Percentiles rank a stretch among this genome's conserved stretches.
Evolutionary conservation across 2,329 filamentous ascomycete species (phyloP).

Genomic region (Myotisia sp.): DNA sequence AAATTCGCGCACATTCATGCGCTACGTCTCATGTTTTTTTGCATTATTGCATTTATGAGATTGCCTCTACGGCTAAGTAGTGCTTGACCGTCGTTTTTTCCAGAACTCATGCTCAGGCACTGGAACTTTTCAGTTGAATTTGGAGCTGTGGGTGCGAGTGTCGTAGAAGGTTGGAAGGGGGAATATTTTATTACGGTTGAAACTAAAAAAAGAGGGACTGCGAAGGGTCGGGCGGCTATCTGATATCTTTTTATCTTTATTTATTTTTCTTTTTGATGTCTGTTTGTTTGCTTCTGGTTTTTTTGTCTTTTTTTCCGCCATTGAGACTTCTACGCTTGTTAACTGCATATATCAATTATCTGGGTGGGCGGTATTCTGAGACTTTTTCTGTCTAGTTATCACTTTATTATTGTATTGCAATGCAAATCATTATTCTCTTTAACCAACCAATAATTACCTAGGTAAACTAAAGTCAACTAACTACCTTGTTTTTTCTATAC

Average conservation of each 20-base stretch:
- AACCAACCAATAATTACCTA: no score
- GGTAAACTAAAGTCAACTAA: no score
- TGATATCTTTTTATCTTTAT: slow-evolving; percentile 8
- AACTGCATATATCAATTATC: slow-evolving; percentile 4
- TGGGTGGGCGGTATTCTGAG: slow-evolving; percentile 5
- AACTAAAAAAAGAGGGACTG: slow-evolving; percentile 5
- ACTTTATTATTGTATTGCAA: no score
- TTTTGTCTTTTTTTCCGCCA: slow-evolving; percentile 10
- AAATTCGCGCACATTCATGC: neutral
- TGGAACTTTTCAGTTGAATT: no score
- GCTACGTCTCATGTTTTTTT: slow-evolving; percentile 1
- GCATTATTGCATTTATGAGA: neutral
- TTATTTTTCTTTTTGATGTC: slow-evolving; percentile 9
- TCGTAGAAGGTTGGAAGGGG: slow-evolving; percentile 3
- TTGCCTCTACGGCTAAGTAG: slow-evolving; percentile 5
- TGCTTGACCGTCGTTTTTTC: no score
- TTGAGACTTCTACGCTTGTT: no score
- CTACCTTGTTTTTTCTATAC: no score
- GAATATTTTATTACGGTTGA: slow-evolving; percentile 7
- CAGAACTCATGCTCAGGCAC: no score
- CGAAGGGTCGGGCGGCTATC: slow-evolving; percentile 13
- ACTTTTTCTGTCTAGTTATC: slow-evolving; percentile 1
- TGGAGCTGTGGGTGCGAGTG: slow-evolving; percentile 6
- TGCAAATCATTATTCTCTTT: no score
- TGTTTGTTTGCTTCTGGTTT: slow-evolving; percentile 26